phyloP scores from a whole-genome alignment of 2,329 filamentous ascomycete genomes.

The Alternaria ventricosa region DNA sequence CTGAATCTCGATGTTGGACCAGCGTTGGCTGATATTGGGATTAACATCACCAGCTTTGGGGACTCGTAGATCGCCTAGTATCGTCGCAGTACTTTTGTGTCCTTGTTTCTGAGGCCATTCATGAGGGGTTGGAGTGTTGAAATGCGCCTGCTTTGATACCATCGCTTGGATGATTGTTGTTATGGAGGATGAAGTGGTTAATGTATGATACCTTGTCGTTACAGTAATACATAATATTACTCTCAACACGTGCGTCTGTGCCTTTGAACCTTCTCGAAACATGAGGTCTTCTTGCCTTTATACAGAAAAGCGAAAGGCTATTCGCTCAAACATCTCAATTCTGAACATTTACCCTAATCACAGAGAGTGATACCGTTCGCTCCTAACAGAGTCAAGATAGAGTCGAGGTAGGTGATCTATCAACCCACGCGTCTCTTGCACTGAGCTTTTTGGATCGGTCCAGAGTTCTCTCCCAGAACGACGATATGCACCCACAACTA shows the following conservation, averaged over 20 bases:
- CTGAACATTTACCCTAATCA: neutral
- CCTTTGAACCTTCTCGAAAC: fast-evolving
- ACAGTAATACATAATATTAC: neutral
- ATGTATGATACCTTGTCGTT: slow-evolving; percentile 5
- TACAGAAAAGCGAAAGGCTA: neutral
- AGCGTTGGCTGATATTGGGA: slow-evolving; percentile 34
- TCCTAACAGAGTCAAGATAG: neutral
- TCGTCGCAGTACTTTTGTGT: neutral
- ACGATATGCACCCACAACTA: too few relatives aligned
- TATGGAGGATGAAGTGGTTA: neutral
- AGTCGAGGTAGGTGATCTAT: neutral
- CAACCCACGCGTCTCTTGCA: neutral
- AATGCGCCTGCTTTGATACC: neutral
- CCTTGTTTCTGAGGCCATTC: neutral
- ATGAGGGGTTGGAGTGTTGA: neutral
- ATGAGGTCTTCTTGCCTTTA: neutral
- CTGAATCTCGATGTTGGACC: slow-evolving; percentile 57
- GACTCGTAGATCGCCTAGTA: neutral
- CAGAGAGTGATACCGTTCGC: neutral
- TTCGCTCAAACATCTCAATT: neutral
- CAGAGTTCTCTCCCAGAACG: neutral
- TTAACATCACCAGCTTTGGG: slow-evolving; percentile 30
- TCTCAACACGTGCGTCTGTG: neutral
- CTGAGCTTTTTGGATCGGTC: neutral
- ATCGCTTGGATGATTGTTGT: neutral